Evolutionary conservation across 2,329 filamentous ascomycete species (phyloP).

Genomic region (Alternaria arbusti): DNA sequence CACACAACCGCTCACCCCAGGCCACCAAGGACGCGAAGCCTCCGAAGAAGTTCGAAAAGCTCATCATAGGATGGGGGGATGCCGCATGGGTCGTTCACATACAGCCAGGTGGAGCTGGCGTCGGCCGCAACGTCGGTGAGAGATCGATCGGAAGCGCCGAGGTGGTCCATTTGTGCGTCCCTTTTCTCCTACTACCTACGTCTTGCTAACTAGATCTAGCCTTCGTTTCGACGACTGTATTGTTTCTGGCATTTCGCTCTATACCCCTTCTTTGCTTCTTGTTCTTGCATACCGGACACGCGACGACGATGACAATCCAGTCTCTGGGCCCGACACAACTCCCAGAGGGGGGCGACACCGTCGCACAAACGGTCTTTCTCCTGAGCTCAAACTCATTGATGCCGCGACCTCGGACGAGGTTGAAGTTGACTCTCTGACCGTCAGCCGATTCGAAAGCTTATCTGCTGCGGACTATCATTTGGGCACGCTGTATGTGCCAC

Average conservation of each 20-base stretch:
- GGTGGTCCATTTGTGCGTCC: slow-evolving; percentile 84
- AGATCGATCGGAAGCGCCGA: slow-evolving; percentile 80
- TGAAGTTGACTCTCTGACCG: slow-evolving; percentile 82
- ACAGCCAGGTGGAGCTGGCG: slow-evolving; percentile 72
- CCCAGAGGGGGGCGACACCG: slow-evolving; percentile 71
- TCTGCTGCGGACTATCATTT: slow-evolving; percentile 93
- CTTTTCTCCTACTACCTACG: slow-evolving; percentile 17
- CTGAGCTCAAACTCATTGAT: slow-evolving; percentile 90
- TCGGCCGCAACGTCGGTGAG: slow-evolving; percentile 72
- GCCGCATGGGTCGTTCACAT: slow-evolving; percentile 97
- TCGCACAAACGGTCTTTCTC: slow-evolving; percentile 79
- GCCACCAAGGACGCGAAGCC: slow-evolving; percentile 43
- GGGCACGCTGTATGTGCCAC: slow-evolving; percentile 78
- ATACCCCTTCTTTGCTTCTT: slow-evolving; percentile 88
- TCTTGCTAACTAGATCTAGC: slow-evolving; percentile 54
- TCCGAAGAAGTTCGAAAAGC: slow-evolving; percentile 66
- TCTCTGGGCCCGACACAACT: slow-evolving; percentile 61
- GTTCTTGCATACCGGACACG: slow-evolving; percentile 88
- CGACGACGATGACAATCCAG: slow-evolving; percentile 69
- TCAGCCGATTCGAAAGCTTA: slow-evolving; percentile 86
- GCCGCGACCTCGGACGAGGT: slow-evolving; percentile 81
- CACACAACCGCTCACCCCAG: slow-evolving; percentile 55
- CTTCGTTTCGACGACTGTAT: slow-evolving; percentile 92
- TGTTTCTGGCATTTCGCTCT: slow-evolving; percentile 95
- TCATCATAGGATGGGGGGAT: slow-evolving; percentile 94